Percentiles rank a stretch among this genome's conserved stretches.
Evolutionary conservation across 331 rosid genomes (phyloP).

Genomic region (Ulmus americana): DNA sequence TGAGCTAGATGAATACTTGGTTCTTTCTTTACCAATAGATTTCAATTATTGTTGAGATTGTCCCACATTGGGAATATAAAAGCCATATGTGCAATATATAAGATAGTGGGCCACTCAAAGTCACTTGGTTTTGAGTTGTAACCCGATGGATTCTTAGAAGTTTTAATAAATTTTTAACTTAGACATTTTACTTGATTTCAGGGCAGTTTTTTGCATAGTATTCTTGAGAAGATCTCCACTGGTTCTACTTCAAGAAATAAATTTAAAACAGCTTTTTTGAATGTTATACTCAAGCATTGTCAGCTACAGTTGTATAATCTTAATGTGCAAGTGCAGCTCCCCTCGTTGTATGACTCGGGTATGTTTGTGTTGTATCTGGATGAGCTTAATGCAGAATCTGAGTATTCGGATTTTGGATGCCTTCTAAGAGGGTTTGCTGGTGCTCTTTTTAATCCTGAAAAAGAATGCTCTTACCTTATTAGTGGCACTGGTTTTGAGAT

Average conservation of each 20-base stretch:
- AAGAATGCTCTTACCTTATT: slow-evolving; percentile 38
- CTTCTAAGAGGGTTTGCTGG: slow-evolving; percentile 43
- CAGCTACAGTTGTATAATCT: slow-evolving; percentile 42
- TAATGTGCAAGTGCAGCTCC: slow-evolving; percentile 44
- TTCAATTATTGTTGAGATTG: too few relatives aligned
- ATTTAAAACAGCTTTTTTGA: slow-evolving; percentile 42
- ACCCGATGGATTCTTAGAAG: too few relatives aligned
- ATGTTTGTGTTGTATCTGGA: slow-evolving; percentile 43
- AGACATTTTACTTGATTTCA: slow-evolving; percentile 36
- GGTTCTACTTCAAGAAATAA: slow-evolving; percentile 34
- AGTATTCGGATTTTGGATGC: slow-evolving; percentile 38
- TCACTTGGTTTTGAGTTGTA: too few relatives aligned
- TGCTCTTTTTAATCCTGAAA: slow-evolving; percentile 44
- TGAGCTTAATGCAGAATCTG: slow-evolving; percentile 49
- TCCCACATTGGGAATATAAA: too few relatives aligned
- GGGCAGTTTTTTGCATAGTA: slow-evolving; percentile 71
- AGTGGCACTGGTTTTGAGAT: slow-evolving; percentile 49
- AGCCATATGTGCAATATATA: too few relatives aligned
- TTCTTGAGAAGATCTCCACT: slow-evolving; percentile 51
- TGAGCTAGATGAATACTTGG: background rate
- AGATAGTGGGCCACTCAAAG: too few relatives aligned
- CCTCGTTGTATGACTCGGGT: slow-evolving; percentile 40
- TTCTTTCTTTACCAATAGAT: slow-evolving; percentile 5
- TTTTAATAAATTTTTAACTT: slow-evolving; percentile 8
- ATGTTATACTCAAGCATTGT: slow-evolving; percentile 58